Base-by-base conservation (phyloP, 495 filamentous ascomycete species). In the Xylaria flabelliformis region DNA sequence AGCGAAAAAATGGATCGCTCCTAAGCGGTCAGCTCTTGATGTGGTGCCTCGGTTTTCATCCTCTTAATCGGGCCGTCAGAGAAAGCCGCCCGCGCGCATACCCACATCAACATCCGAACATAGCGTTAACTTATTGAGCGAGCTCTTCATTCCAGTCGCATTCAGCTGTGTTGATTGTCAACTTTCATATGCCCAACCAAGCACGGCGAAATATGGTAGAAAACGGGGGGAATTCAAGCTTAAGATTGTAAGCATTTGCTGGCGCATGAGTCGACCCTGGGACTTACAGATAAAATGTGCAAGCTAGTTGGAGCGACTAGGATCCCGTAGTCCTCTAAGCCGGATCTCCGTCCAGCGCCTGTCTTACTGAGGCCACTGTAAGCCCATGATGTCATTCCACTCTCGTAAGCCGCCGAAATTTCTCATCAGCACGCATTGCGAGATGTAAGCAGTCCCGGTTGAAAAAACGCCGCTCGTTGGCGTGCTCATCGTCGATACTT, bases 341-440 rank as follows among this genome's bases (percentile, higher is more conserved):
- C 59, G 19, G 21, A 3, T 44, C 12, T 21, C 46, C 51, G n/a
- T 42, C 61, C 50, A 64, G 1, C 13, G 12, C 58, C 58, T 24
- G 24, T 24, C 50, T 32, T 55, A 26, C n/a, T 5, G 48, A 34
- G 48, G 19, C 65, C 50, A 21, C 29, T 36, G n/a, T 32, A 51
- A 55, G 50, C 69, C n/a, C 59, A 71, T 71, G 69, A 71, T 71
- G 69, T 71, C 69, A 71, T 56, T 12, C 61, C 46, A 44, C 59
- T 12, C 24, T 71, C 59, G 21, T 24, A 4, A 46, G 36, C 42
- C 48, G 61, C 61, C 13, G 24, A 46, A 19, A 32, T 44, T 24
- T 19, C 42, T 50, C 68, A 21, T 53, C 58, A 26, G 32, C 29
- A 62, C 21, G 24, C 51, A 58, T 44, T 56, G n/a, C 21, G 12